Conservation (phyloP, 768 basidiomycete genomes). For the Lactarius psammicola region DNA sequence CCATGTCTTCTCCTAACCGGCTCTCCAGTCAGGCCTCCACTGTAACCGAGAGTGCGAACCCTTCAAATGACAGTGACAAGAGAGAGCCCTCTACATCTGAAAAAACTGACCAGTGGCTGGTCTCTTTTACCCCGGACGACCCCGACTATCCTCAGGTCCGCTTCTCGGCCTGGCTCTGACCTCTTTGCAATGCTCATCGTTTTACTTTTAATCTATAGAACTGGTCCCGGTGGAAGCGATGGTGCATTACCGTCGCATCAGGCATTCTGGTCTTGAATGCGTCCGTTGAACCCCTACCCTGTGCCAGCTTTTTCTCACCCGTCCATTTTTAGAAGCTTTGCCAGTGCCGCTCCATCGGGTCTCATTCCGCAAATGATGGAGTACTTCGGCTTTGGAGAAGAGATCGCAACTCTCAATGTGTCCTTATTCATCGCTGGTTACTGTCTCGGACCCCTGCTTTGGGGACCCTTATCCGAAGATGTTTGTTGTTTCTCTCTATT, state of each 20-base stretch:
- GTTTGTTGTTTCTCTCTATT: constrained; percentile 29
- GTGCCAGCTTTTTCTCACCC: constrained; percentile 1
- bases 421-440: constrained; percentile 71
- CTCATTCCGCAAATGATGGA: constrained; percentile 45
- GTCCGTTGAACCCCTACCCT: constrained; percentile 37
- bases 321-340: constrained; percentile 49
- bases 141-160: constrained; percentile 21
- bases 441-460: constrained; percentile 40
- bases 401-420: constrained; percentile 53
- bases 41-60: not conserved
- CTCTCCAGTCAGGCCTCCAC: constrained; percentile 22
- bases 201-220: constrained; percentile 41
- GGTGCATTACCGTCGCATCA: constrained; percentile 52
- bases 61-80: not conserved
- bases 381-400: constrained; percentile 49
- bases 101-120: constrained; percentile 24
- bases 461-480: constrained; percentile 37
- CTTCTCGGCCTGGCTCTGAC: constrained; percentile 8
- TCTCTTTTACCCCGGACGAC: constrained; percentile 23
- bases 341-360: constrained; percentile 58
- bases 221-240: constrained; percentile 46
- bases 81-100: not conserved
- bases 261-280: constrained; percentile 55
- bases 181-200: not conserved
- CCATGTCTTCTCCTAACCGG: constrained; percentile 16